Evolutionary conservation across 257 asterid species (phyloP), one percentile per base, ranked within the genome.

Genomic region (Solanum gandarillasii): DNA sequence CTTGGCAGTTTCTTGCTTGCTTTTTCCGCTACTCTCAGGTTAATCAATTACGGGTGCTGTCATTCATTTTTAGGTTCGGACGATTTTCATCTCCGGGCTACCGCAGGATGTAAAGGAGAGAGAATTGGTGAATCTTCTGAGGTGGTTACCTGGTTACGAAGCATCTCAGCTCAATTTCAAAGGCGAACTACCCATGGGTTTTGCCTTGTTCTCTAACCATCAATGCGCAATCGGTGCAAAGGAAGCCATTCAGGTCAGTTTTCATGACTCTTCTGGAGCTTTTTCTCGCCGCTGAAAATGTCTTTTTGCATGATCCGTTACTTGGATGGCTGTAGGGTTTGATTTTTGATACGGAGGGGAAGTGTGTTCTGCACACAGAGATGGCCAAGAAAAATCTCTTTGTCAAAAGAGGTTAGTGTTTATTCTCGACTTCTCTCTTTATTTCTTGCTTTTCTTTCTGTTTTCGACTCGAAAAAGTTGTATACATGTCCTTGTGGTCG

Each of bases 341-440:
- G 99, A 92, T 96, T 90, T 97, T 97, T 89, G 98, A 97, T 88
- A 90, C 95, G 1, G 98, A 97, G 83, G 91, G 96, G 3, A 96
- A 97, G 88, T 95, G 98, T 10, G 91, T 97, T 31, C 89, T 97
- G 95, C 99, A 97, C 89, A 94, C 98, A 31, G 99, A 96, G 98
- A 97, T 97, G 99, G 99, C 99, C 4, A 97, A 97, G 95, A 97
- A 97, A 95, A 97, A 97, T 91, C 99, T 97, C 52, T 97, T 97
- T 79, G 98, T 97, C 52, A 97, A 97, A 92, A 94, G 99, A 89
- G 99, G 99, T 97, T 94, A 60, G 27, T 65, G 87, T 25, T 62
- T 32, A 43, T 14, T 46, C 3, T 72, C 13, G 2, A 58, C 7
- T n/a, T 39, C 25, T 31, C 65, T 6, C 36, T 48, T 88, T 46